A percentile compares a stretch with the other conserved stretches of the same genome.
Evolutionary conservation across 1,139 yeast genomes (phyloP).

Genomic region (Pichia terricola): DNA sequence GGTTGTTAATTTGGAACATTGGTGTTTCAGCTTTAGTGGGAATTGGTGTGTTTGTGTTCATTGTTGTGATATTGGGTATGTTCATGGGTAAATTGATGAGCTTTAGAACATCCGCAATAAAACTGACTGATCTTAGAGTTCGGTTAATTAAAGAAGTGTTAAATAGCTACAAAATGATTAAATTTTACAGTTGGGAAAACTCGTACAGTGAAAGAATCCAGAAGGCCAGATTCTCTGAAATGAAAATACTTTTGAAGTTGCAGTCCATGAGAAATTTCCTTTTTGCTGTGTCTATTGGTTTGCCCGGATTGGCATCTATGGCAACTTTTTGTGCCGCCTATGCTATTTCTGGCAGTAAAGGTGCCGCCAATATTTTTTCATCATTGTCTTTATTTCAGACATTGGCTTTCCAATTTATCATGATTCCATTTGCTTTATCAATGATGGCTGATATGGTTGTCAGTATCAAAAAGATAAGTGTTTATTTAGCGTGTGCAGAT

Average conservation of each 20-base stretch:
- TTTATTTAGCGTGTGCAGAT: slow-evolving; percentile 24
- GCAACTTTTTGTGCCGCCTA: slow-evolving; percentile 62
- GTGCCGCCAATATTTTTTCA: slow-evolving; percentile 70
- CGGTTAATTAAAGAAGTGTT: slow-evolving; percentile 35
- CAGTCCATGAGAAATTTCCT: slow-evolving; percentile 34
- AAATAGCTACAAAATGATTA: slow-evolving; percentile 37
- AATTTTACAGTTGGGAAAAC: slow-evolving; percentile 42
- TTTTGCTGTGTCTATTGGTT: slow-evolving; percentile 33
- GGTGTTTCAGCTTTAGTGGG: slow-evolving; percentile 70
- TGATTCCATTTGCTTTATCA: slow-evolving; percentile 55
- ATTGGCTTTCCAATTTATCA: slow-evolving; percentile 39
- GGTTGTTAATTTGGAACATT: slow-evolving; percentile 54
- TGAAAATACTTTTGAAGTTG: slow-evolving; percentile 31
- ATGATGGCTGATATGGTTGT: slow-evolving; percentile 39
- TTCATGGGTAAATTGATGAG: slow-evolving; percentile 32
- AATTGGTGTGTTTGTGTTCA: slow-evolving; percentile 40
- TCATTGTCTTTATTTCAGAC: slow-evolving; percentile 69
- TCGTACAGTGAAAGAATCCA: slow-evolving; percentile 34
- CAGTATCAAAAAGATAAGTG: slow-evolving; percentile 34
- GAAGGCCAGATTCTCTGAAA: slow-evolving; percentile 33
- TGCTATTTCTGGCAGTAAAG: slow-evolving; percentile 38
- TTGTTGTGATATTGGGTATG: slow-evolving; percentile 24
- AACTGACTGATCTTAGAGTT: slow-evolving; percentile 37
- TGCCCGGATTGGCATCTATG: slow-evolving; percentile 39
- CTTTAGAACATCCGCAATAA: slow-evolving; percentile 36